These are phyloP conservation scores for Brassica carinata DNA, from an alignment of 345 rosid genomes.

Conservation along the genomic window DNA sequence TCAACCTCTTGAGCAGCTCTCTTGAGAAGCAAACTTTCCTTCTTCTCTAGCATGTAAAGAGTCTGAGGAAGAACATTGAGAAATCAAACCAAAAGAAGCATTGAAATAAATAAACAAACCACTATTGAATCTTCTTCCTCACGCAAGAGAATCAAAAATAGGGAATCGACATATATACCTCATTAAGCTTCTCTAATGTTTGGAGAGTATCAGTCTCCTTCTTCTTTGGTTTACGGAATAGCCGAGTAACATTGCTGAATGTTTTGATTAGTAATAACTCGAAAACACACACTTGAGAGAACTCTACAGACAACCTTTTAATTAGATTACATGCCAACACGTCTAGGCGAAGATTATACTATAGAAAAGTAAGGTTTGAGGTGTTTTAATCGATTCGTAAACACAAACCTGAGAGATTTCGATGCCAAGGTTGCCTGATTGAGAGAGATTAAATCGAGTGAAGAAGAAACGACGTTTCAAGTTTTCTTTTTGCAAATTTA, in stretches of 20 bases:
- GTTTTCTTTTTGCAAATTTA: neutral
- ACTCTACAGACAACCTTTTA: slow-evolving; percentile 8
- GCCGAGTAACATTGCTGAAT: slow-evolving; percentile 63
- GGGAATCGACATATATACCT: slow-evolving; percentile 39
- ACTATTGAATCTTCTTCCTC: neutral
- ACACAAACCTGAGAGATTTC: slow-evolving; percentile 26
- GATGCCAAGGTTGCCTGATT: slow-evolving; percentile 13
- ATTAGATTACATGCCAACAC: neutral
- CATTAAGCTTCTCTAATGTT: slow-evolving; percentile 74
- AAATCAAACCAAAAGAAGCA: neutral
- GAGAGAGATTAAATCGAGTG: neutral
- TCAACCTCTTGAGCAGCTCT: slow-evolving; percentile 75
- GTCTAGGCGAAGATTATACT: neutral
- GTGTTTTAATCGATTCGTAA: neutral
- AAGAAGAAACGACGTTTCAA: slow-evolving; percentile 15
- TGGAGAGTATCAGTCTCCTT: slow-evolving; percentile 64
- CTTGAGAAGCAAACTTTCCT: slow-evolving; percentile 66
- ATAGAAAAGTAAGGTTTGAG: neutral
- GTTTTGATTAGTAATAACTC: neutral
- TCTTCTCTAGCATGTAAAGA: slow-evolving; percentile 91
- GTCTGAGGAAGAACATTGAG: slow-evolving; percentile 47
- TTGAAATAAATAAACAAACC: neutral
- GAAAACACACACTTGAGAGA: slow-evolving; percentile 8
- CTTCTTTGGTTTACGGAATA: slow-evolving; percentile 83
- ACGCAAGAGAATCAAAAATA: neutral